Conservation (phyloP, 441 rosid species). For the Arabidopsis hybrid region DNA sequence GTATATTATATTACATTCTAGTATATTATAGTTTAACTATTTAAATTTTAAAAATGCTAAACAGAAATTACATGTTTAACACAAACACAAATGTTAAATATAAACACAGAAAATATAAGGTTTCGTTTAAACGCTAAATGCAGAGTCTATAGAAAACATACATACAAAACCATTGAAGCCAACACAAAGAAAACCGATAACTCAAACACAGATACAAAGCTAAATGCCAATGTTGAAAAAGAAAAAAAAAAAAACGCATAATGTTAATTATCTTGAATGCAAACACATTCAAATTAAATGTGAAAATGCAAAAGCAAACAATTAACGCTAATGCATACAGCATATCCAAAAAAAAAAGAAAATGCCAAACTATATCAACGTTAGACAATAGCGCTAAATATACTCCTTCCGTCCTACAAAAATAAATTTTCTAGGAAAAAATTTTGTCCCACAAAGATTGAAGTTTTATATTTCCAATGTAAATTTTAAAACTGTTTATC, state of each 20-base stretch:
- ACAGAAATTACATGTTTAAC: too few species aligned
- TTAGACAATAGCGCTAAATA: background rate
- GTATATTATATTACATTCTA: background rate
- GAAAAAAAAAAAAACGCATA: background rate
- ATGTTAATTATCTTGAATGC: background rate
- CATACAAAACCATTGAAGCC: background rate
- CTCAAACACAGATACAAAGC: background rate
- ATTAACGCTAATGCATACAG: constrained; percentile 5
- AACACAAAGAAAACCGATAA: background rate
- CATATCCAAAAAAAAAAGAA: background rate
- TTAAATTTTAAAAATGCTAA: too few species aligned
- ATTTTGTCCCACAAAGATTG: too few species aligned
- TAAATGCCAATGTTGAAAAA: background rate
- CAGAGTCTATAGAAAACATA: background rate
- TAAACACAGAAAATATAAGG: background rate
- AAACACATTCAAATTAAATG: background rate
- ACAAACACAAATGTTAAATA: too few species aligned
- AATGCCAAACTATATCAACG: background rate
- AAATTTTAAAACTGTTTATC: too few species aligned
- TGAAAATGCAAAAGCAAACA: background rate
- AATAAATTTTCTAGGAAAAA: too few species aligned
- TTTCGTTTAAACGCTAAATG: background rate
- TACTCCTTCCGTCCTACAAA: too few species aligned
- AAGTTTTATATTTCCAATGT: too few species aligned
- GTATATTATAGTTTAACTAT: background rate